These are phyloP conservation scores for Dicorynia guianensis DNA, from an alignment of 306 rosid genomes.

Conservation along the genomic window DNA sequence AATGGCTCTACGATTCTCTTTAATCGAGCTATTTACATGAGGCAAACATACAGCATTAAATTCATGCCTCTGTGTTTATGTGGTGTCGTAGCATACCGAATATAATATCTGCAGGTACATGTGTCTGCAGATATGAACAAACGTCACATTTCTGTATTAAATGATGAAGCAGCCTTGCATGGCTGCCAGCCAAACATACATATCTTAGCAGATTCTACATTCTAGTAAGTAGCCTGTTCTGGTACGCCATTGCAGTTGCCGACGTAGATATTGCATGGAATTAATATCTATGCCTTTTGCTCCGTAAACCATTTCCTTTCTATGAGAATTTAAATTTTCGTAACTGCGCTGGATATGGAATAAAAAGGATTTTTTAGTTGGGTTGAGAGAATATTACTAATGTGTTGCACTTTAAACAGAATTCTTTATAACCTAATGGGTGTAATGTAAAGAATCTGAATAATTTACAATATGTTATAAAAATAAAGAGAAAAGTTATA, in stretches of 20 bases:
- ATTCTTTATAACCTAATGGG: too few relatives aligned
- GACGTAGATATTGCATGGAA: background rate
- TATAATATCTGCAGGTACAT: constrained; percentile 33
- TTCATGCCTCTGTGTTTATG: constrained; percentile 3
- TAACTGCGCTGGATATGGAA: too few relatives aligned
- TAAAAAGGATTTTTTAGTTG: too few relatives aligned
- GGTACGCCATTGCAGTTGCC: constrained; percentile 5
- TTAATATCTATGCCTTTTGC: constrained; percentile 23
- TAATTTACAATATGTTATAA: too few relatives aligned
- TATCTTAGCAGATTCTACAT: constrained; percentile 37
- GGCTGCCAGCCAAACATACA: constrained; percentile 52
- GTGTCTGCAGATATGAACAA: constrained; percentile 48
- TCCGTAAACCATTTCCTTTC: constrained; percentile 19
- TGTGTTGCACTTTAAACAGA: too few relatives aligned
- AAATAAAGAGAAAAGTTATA: too few relatives aligned
- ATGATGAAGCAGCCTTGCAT: constrained; percentile 42
- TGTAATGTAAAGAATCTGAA: too few relatives aligned
- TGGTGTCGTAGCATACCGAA: constrained; percentile 6
- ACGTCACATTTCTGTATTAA: constrained; percentile 52
- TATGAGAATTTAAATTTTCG: too few relatives aligned
- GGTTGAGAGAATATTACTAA: too few relatives aligned
- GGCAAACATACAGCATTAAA: background rate
- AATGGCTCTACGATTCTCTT: constrained; percentile 2
- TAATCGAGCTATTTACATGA: constrained; percentile 3
- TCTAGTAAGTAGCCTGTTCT: constrained; percentile 11